phyloP scores from a whole-genome alignment of 306 rosid species.

The Lablab purpureus region DNA sequence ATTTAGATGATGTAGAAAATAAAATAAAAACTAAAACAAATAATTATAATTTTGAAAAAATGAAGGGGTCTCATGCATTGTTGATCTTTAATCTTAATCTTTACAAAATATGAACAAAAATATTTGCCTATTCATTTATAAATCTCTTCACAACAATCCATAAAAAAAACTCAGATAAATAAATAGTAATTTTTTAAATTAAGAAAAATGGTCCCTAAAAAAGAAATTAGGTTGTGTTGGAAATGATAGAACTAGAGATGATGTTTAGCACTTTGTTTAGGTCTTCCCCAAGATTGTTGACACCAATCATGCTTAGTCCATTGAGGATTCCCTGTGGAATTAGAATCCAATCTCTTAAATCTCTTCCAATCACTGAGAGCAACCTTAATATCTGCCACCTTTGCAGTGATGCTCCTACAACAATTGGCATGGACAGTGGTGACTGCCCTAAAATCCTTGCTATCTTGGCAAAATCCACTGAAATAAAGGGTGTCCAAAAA shows the following conservation, averaged over 20 bases:
- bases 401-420: slow-evolving; percentile 74
- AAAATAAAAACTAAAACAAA: too few species aligned
- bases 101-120: too few species aligned
- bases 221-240: background rate
- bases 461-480: slow-evolving; percentile 88
- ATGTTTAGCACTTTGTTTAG: background rate
- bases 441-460: slow-evolving; percentile 64
- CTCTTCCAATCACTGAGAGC: slow-evolving; percentile 74
- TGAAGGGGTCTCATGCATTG: too few species aligned
- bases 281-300: slow-evolving; percentile 60
- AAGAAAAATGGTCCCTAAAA: background rate
- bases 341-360: slow-evolving; percentile 41
- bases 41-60: too few species aligned
- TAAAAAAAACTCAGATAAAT: background rate
- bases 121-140: too few species aligned
- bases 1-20: too few species aligned
- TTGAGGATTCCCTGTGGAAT: slow-evolving; percentile 10
- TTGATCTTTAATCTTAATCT: too few species aligned
- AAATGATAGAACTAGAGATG: background rate
- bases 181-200: background rate
- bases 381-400: slow-evolving; percentile 57
- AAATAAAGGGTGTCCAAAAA: slow-evolving; percentile 76
- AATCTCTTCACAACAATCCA: background rate
- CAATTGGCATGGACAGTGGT: slow-evolving; percentile 84
- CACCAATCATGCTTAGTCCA: slow-evolving; percentile 68